phyloP scores from a whole-genome alignment of 148 eudicot species.

The Vaccinium vitisidaea region DNA sequence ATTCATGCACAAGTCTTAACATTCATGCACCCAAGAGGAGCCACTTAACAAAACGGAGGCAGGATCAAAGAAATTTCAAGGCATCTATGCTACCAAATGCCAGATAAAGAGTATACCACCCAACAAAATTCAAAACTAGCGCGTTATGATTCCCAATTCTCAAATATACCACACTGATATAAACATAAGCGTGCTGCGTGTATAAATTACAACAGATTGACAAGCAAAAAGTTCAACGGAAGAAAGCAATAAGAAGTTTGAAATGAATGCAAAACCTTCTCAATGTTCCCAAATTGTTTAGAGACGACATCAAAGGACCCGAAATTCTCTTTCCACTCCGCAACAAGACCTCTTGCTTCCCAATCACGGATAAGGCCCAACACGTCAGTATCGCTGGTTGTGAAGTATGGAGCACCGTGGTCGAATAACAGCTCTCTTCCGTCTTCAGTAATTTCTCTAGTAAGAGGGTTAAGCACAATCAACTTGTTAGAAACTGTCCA shows the following conservation, averaged over 20 bases:
- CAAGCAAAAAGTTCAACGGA: background rate
- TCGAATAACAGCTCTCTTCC: conserved; percentile 81
- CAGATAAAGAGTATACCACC: background rate
- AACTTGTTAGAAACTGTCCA: background rate
- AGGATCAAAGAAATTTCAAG: background rate
- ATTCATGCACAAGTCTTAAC: background rate
- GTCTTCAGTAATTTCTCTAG: conserved; percentile 72
- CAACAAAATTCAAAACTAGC: background rate
- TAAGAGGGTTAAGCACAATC: background rate
- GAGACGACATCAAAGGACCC: conserved; percentile 69
- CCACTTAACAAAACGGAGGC: background rate
- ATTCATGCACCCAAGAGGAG: background rate
- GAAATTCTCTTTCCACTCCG: conserved; percentile 79
- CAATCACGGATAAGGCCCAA: conserved; percentile 57
- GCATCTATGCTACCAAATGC: background rate
- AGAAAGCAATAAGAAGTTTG: background rate
- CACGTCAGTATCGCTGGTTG: conserved; percentile 49
- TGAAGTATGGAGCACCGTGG: conserved; percentile 92
- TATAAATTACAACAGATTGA: background rate
- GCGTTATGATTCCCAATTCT: background rate
- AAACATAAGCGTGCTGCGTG: background rate
- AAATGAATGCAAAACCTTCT: conserved; percentile 43
- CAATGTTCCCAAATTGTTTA: conserved; percentile 49
- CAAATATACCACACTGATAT: background rate
- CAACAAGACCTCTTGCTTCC: conserved; percentile 79